These are phyloP conservation scores for Phytophthora pseudosyringae DNA, from an alignment of 352 stramenopile species.

Conservation along the genomic window DNA sequence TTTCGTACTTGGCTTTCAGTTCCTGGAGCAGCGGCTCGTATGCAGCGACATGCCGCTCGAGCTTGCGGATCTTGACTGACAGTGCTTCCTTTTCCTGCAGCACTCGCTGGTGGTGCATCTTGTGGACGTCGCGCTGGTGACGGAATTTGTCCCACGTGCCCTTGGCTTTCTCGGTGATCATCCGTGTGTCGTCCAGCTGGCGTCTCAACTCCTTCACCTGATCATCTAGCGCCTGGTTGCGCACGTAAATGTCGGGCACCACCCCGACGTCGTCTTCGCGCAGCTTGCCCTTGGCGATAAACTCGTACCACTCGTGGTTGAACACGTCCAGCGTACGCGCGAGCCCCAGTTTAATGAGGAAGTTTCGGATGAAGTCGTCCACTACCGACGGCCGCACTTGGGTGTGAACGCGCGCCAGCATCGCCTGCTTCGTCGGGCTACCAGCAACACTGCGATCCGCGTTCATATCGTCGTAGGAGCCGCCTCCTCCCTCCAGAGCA, in stretches of 20 bases:
- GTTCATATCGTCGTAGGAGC: slow-evolving; percentile 18
- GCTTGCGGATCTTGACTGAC: slow-evolving; percentile 89
- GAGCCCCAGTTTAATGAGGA: slow-evolving; percentile 95
- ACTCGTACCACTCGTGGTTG: slow-evolving; percentile 97
- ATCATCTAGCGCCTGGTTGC: slow-evolving; percentile 93
- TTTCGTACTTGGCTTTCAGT: slow-evolving; percentile 94
- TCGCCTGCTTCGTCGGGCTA: slow-evolving; percentile 36
- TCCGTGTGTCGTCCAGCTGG: slow-evolving; percentile 89
- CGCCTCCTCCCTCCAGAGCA: slow-evolving; percentile 6
- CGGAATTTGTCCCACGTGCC: slow-evolving; percentile 97
- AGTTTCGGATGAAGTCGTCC: slow-evolving; percentile 96
- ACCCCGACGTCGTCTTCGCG: slow-evolving; percentile 88
- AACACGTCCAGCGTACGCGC: slow-evolving; percentile 92
- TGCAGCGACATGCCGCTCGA: slow-evolving; percentile 91
- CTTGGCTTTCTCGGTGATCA: slow-evolving; percentile 91
- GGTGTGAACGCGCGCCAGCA: slow-evolving; percentile 46
- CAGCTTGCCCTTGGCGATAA: slow-evolving; percentile 92
- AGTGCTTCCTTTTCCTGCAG: slow-evolving; percentile 96
- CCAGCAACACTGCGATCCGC: slow-evolving; percentile 26
- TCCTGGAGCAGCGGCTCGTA: slow-evolving; percentile 95
- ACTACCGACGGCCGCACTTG: slow-evolving; percentile 88
- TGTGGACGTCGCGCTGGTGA: slow-evolving; percentile 94
- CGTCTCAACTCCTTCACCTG: slow-evolving; percentile 84
- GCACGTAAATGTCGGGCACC: slow-evolving; percentile 95
- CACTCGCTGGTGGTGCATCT: slow-evolving; percentile 96